Conservation (phyloP, 306 rosid species). For the Ochetophila trinervis region DNA sequence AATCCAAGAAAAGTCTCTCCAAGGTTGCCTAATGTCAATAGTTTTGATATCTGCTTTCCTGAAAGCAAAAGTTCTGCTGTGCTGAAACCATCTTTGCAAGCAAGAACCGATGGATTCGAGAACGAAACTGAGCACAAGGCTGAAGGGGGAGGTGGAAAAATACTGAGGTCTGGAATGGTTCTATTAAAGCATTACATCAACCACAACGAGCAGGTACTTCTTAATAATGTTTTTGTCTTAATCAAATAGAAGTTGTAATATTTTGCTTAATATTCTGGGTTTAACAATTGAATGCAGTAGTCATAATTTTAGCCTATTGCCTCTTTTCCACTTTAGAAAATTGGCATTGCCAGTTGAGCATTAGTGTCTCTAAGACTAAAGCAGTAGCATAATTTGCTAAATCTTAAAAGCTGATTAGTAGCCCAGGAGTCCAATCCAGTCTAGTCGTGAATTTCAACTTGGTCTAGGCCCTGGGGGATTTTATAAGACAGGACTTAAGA, state of each 20-base stretch:
- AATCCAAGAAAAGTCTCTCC: neutral
- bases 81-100: neutral
- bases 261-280: neutral
- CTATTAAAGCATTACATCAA: conserved; percentile 44
- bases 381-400: neutral
- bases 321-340: neutral
- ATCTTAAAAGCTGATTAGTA: no score
- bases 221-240: no score
- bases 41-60: conserved; percentile 44
- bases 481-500: conserved; percentile 50
- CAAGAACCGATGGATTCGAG: conserved; percentile 12
- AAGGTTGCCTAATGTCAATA: conserved; percentile 14
- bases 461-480: conserved; percentile 70
- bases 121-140: conserved; percentile 3
- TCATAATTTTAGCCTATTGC: neutral
- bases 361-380: neutral
- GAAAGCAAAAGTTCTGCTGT: conserved; percentile 9
- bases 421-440: no score
- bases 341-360: neutral
- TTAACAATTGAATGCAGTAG: neutral
- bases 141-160: neutral
- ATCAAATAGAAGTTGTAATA: no score
- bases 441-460: conserved; percentile 7
- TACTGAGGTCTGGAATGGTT: conserved; percentile 65
- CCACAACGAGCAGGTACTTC: conserved; percentile 44